Conservation (phyloP, 2,329 filamentous ascomycete species). For the Graphilbum ipis-grandicollis region DNA sequence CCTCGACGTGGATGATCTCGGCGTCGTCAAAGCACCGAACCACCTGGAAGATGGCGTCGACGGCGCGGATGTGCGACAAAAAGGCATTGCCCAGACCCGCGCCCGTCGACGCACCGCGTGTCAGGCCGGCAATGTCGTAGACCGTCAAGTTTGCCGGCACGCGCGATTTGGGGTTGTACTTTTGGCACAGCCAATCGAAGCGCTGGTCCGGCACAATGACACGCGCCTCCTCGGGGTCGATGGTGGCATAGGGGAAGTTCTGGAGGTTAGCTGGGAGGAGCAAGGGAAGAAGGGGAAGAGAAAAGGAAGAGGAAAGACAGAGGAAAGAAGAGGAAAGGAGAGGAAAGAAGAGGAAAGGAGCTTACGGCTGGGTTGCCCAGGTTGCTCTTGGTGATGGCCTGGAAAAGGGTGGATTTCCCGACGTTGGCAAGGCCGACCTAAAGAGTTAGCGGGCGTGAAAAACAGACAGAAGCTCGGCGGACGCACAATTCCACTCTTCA, state of each 20-base stretch:
- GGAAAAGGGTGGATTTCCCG: conserved; percentile 98
- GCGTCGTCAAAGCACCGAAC: conserved; percentile 97
- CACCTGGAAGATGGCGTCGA: conserved; percentile 96
- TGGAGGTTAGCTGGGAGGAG: no score
- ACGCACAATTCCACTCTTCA: conserved; percentile 94
- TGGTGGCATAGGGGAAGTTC: conserved; percentile 99
- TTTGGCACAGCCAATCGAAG: conserved; percentile 87
- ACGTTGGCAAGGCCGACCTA: conserved; percentile 98
- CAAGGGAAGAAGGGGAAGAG: no score
- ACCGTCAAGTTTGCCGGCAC: conserved; percentile 97
- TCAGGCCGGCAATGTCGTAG: conserved; percentile 96
- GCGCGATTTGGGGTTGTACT: conserved; percentile 93
- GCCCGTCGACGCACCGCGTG: conserved; percentile 88
- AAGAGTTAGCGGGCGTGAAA: conserved; percentile 7
- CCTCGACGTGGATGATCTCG: conserved; percentile 98
- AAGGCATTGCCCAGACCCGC: conserved; percentile 95
- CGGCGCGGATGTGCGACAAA: conserved; percentile 94
- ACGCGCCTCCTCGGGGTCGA: conserved; percentile 94
- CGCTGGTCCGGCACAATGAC: conserved; percentile 93
- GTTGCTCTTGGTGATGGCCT: conserved; percentile 94
- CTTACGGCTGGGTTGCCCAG: conserved; percentile 87
- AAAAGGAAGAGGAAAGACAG: no score
- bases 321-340: no score
- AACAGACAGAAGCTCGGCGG: not conserved
- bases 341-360: no score